Percentiles rank a stretch among this genome's conserved stretches.
Conservation (phyloP, 768 basidiomycete genomes). For the Roridomyces roridus region DNA sequence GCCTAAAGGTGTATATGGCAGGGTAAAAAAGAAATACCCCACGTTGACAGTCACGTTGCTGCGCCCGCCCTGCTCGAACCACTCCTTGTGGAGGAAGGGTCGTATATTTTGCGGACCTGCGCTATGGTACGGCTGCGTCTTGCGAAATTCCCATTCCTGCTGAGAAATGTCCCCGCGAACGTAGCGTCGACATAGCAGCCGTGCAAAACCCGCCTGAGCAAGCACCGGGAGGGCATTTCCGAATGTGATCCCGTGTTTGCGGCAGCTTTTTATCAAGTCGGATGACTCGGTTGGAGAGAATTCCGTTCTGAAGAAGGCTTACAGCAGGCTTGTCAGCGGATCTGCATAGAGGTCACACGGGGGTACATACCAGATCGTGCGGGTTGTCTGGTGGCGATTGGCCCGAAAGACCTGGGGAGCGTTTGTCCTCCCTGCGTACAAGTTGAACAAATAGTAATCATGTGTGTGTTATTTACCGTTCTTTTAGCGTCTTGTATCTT, state of each 20-base stretch:
- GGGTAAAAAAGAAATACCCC: constrained; percentile 46
- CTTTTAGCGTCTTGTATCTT: constrained; percentile 37
- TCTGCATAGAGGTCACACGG: background rate
- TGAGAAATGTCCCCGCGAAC: constrained; percentile 52
- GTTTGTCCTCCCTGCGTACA: constrained; percentile 60
- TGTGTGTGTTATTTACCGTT: constrained; percentile 33
- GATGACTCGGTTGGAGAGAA: constrained; percentile 1
- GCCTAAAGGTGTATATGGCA: constrained; percentile 56
- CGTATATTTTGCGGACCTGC: constrained; percentile 59
- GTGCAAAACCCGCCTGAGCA: constrained; percentile 58
- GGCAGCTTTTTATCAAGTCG: constrained; percentile 38
- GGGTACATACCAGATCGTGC: constrained; percentile 39
- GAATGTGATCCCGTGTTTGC: constrained; percentile 50
- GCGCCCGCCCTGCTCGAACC: constrained; percentile 52
- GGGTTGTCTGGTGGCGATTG: constrained; percentile 39
- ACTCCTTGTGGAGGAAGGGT: constrained; percentile 52
- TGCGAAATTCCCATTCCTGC: constrained; percentile 60
- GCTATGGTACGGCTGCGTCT: constrained; percentile 52
- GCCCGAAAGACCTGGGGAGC: constrained; percentile 50
- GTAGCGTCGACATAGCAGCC: constrained; percentile 54
- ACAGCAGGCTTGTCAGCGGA: background rate
- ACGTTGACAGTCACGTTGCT: constrained; percentile 50
- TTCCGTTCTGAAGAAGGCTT: background rate
- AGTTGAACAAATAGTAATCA: background rate
- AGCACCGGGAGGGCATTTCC: constrained; percentile 56